Evolutionary conservation across 2,329 filamentous ascomycete genomes (phyloP).

Genomic region (Hypoxylon sp.): DNA sequence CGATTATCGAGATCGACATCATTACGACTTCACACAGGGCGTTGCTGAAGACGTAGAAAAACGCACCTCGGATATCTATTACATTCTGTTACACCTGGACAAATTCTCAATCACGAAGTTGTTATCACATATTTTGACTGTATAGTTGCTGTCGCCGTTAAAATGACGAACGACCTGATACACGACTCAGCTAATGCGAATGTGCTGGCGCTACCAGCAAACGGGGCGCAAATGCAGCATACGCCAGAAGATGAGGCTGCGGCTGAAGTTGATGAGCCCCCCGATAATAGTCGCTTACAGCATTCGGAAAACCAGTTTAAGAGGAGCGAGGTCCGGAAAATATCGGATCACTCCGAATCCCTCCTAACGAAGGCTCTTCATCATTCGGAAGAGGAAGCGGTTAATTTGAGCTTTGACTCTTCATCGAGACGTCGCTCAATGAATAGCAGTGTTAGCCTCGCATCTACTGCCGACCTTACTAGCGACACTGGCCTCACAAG

Average conservation of each 20-base stretch:
- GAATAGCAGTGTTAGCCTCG: constrained; percentile 83
- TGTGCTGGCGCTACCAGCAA: constrained; percentile 63
- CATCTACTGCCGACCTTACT: constrained; percentile 92
- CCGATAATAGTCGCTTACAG: constrained; percentile 68
- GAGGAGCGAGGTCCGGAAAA: constrained; percentile 63
- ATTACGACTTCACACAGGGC: constrained; percentile 30
- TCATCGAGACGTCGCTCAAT: constrained; percentile 72
- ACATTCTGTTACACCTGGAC: constrained; percentile 11
- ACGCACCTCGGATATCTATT: constrained; percentile 20
- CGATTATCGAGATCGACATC: constrained; percentile 13
- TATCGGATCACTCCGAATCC: constrained; percentile 77
- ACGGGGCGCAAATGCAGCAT: constrained; percentile 60
- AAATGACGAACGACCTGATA: constrained; percentile 57
- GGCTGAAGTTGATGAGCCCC: constrained; percentile 89
- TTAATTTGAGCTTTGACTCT: constrained; percentile 57
- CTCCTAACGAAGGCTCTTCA: constrained; percentile 88
- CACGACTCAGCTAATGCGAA: constrained; percentile 59
- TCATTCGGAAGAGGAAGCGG: constrained; percentile 70
- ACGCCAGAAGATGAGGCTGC: constrained; percentile 72
- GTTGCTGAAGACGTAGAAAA: constrained; percentile 21
- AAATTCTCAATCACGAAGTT: constrained; percentile 23
- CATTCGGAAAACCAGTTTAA: constrained; percentile 59
- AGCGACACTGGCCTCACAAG: constrained; percentile 94
- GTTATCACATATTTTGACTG: constrained; percentile 17
- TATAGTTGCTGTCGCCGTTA: constrained; percentile 29